Evolutionary conservation across 495 filamentous ascomycete species (phyloP).

Genomic region (Penicillium pulvis): DNA sequence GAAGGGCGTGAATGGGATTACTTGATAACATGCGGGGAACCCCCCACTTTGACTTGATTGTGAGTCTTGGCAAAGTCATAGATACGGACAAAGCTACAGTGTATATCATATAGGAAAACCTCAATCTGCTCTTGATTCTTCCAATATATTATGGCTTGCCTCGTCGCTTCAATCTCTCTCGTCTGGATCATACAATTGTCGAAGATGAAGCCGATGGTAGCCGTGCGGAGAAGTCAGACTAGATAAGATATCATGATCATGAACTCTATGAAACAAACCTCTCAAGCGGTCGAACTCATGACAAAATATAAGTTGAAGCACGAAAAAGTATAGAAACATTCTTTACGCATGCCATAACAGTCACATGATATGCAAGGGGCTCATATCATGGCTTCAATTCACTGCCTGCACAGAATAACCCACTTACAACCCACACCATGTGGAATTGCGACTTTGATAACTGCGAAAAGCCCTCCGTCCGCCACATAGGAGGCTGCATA

Average conservation of each 20-base stretch:
- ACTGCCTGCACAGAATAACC: neutral
- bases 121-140: neutral
- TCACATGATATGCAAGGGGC: conserved; percentile 7
- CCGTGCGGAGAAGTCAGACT: neutral
- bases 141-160: too few species aligned
- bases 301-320: neutral
- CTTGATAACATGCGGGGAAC: conserved; percentile 1
- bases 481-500: conserved; percentile 32
- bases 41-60: neutral
- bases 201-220: neutral
- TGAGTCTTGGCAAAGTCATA: neutral
- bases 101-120: neutral
- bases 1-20: neutral
- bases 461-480: conserved; percentile 33
- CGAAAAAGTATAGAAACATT: too few species aligned
- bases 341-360: neutral
- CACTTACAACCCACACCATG: neutral
- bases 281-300: neutral
- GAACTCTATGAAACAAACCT: neutral
- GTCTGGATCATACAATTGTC: neutral
- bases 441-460: conserved; percentile 35
- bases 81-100: neutral
- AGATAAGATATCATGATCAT: neutral
- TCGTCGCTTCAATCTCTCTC: neutral
- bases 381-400: neutral